phyloP scores from a whole-genome alignment of 2,329 filamentous ascomycete species.

The Aspergillus sp. region DNA sequence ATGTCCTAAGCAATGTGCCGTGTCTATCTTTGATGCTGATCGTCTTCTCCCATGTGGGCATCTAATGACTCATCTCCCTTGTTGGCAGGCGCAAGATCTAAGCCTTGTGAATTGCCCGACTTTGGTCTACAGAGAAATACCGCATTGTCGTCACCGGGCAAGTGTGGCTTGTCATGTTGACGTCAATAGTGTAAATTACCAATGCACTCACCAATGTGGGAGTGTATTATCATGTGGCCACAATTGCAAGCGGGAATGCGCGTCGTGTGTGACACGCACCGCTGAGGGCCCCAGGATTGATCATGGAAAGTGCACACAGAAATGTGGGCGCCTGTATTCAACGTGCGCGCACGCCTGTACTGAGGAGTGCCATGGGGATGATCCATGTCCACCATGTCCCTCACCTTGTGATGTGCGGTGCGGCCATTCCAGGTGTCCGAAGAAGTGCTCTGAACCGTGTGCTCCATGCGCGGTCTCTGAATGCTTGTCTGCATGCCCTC shows the following conservation, averaged over 20 bases:
- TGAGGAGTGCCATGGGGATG: slow-evolving; percentile 50
- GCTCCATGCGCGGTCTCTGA: slow-evolving; percentile 55
- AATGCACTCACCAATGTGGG: slow-evolving; percentile 51
- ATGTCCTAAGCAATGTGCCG: slow-evolving; percentile 37
- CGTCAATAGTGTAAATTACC: slow-evolving; percentile 40
- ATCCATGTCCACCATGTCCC: slow-evolving; percentile 27
- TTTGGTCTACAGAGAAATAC: slow-evolving; percentile 48
- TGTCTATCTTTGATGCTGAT: slow-evolving; percentile 2
- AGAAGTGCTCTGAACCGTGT: slow-evolving; percentile 58
- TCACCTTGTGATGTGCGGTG: slow-evolving; percentile 56
- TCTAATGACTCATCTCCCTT: slow-evolving; percentile 25
- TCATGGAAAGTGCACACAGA: slow-evolving; percentile 43
- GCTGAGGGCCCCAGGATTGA: slow-evolving; percentile 28
- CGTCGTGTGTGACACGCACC: slow-evolving; percentile 42
- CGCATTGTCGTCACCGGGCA: slow-evolving; percentile 56
- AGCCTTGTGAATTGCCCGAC: slow-evolving; percentile 49
- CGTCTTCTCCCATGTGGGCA: slow-evolving; percentile 28
- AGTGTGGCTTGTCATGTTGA: slow-evolving; percentile 50
- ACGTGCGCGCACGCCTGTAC: slow-evolving; percentile 59
- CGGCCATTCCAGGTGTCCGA: slow-evolving; percentile 41
- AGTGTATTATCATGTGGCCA: slow-evolving; percentile 57
- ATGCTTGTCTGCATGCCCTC: slow-evolving; percentile 57
- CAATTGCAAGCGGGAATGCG: slow-evolving; percentile 51
- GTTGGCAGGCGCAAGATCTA: slow-evolving; percentile 44
- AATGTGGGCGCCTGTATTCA: slow-evolving; percentile 50